Evolutionary conservation across 2,329 filamentous ascomycete species (phyloP).

Genomic region (Elsinoe batatas): DNA sequence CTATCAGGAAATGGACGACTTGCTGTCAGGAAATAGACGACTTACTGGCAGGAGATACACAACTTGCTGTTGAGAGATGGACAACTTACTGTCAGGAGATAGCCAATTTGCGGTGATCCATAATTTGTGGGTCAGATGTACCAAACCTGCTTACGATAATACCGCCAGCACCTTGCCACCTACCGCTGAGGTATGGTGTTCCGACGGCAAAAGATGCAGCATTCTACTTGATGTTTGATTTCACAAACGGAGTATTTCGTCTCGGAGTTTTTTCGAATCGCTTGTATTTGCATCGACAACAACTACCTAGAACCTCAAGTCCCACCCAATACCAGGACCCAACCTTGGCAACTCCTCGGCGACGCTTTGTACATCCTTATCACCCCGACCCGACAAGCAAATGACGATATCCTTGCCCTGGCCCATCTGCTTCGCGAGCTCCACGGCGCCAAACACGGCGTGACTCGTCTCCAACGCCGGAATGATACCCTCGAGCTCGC

Average conservation of each 20-base stretch:
- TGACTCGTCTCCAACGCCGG: conserved; percentile 90
- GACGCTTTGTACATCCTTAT: conserved; percentile 98
- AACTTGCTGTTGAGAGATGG: too few species aligned
- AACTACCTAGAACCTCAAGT: conserved; percentile 41
- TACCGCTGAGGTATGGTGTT: too few species aligned
- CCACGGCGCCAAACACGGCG: conserved; percentile 78
- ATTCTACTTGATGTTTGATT: neutral
- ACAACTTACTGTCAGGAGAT: too few species aligned
- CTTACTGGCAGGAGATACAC: too few species aligned
- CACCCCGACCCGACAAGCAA: conserved; percentile 82
- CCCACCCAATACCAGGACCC: conserved; percentile 76
- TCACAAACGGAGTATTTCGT: neutral
- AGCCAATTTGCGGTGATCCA: too few species aligned
- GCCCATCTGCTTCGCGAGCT: conserved; percentile 85
- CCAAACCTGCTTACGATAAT: too few species aligned
- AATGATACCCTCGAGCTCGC: conserved; percentile 89
- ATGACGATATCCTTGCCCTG: conserved; percentile 87
- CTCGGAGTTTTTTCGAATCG: neutral
- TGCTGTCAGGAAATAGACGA: too few species aligned
- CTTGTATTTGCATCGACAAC: neutral
- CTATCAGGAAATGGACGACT: too few species aligned
- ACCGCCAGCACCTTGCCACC: too few species aligned
- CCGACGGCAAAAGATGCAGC: too few species aligned
- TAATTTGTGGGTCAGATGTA: too few species aligned
- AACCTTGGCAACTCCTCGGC: conserved; percentile 85